Evolutionary conservation across 345 rosid genomes (phyloP), one percentile per base, ranked within the genome.

Genomic region (Brassica carinata): DNA sequence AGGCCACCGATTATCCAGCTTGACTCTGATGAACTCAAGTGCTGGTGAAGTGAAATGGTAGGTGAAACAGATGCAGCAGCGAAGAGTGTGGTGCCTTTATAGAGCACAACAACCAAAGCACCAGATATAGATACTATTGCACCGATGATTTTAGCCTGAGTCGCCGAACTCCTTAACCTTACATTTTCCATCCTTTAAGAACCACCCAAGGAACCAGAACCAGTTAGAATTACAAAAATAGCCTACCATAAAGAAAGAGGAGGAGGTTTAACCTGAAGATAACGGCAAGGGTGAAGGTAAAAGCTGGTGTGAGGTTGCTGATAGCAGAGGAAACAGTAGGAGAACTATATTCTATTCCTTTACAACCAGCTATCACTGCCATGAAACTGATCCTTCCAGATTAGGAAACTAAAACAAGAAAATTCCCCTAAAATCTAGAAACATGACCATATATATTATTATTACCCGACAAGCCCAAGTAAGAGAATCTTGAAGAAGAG

Each of bases 311-410:
- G 48, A 80, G 80, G 45, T 75, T 80, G 62, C 83, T 53, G 14
- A 75, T 80, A 38, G 83, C 83, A 34, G 83, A 64, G 17, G 83
- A 9, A 53, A 80, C 62, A 26, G 83, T 80, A 19, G 80, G 80
- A 23, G 80, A 80, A 53, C 83, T 80, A 40, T 75, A 70, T 27
- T 80, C 76, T 34, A 80, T 53, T 15, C 80, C 83, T 75, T 69
- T 75, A 64, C 67, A 73, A 5, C 67, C 76, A 76, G 33, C 76
- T 3, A 80, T 53, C 51, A 5, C 0, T 2, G 76, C 40, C 48
- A 53, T 26, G 62, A 80, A 64, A 76, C 83, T 80, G 76, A 51
- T 63, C 5, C 36, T n/a, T n/a, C 58, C 17, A 51, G 7, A n/a
- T 51, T 51, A 55, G 26, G 10, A 6, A 55, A 55, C 57, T 48